Percentiles rank a stretch among this genome's conserved stretches.
Evolutionary conservation across 306 rosid species (phyloP).

Genomic region (Medicago arabica): DNA sequence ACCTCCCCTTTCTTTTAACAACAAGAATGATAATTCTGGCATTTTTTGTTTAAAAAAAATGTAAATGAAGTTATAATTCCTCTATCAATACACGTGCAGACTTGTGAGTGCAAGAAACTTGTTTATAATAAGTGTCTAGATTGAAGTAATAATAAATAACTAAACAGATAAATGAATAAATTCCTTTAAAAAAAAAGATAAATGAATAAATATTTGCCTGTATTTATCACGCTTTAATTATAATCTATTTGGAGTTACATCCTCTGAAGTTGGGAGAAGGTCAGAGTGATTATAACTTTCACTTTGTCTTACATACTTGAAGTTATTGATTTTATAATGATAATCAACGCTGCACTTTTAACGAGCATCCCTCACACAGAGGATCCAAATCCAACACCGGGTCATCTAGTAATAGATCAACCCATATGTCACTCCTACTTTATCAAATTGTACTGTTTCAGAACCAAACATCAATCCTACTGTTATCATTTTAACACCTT

Average conservation of each 20-base stretch:
- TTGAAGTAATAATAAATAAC: not conserved
- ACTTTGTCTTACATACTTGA: not conserved
- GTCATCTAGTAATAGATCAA: conserved; percentile 40
- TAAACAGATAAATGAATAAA: not conserved
- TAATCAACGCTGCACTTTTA: conserved; percentile 8
- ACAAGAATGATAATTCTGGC: not conserved
- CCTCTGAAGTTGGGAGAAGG: not conserved
- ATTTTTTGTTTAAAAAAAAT: not conserved
- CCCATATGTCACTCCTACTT: conserved; percentile 19
- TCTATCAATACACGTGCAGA: not conserved
- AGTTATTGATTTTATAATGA: conserved; percentile 22
- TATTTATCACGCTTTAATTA: not conserved
- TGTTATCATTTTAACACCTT: conserved; percentile 38
- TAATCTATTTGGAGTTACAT: not conserved
- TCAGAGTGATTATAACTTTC: not conserved
- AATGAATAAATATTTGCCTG: not conserved
- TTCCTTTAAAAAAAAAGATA: too few relatives aligned
- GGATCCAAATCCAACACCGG: not conserved
- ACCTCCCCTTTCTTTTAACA: not conserved
- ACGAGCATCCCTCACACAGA: not conserved
- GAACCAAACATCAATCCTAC: conserved; percentile 15
- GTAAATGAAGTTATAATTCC: not conserved
- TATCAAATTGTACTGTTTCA: conserved; percentile 27
- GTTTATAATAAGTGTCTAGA: not conserved
- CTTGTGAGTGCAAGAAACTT: conserved; percentile 7